Conservation (phyloP, 1,139 yeast genomes). For the Hansenula sp. region DNA sequence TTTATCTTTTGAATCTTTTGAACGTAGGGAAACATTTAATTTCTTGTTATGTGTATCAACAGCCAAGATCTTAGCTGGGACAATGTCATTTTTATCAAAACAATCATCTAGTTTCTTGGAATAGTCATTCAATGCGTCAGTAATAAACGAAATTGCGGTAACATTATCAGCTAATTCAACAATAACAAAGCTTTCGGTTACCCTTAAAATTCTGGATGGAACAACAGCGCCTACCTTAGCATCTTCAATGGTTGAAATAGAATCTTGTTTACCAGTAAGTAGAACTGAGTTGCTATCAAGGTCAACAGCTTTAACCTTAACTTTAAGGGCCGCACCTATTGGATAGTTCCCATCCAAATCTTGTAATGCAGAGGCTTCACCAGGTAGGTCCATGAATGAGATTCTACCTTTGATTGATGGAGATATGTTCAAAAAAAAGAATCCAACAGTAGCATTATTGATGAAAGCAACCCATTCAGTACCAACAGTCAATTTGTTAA, state of each 20-base stretch:
- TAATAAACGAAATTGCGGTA: constrained; percentile 63
- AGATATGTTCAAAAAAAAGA: constrained; percentile 66
- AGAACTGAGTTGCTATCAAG: constrained; percentile 45
- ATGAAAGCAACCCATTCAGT: constrained; percentile 61
- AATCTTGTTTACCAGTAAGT: constrained; percentile 46
- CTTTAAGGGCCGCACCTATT: constrained; percentile 65
- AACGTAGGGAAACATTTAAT: constrained; percentile 62
- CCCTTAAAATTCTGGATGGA: constrained; percentile 65
- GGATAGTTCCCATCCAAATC: constrained; percentile 58
- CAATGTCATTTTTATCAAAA: constrained; percentile 53
- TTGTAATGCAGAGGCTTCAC: constrained; percentile 47
- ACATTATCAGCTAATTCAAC: constrained; percentile 63
- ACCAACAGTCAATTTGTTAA: constrained; percentile 46
- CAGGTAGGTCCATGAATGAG: constrained; percentile 61
- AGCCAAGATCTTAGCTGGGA: constrained; percentile 55
- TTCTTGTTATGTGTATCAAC: constrained; percentile 55
- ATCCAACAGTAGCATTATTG: constrained; percentile 53
- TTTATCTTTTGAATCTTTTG: constrained; percentile 48
- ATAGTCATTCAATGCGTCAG: constrained; percentile 79
- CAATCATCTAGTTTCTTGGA: constrained; percentile 48
- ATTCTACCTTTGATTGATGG: constrained; percentile 69
- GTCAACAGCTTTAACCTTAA: constrained; percentile 53
- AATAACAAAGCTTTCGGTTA: constrained; percentile 58
- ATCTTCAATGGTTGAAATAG: constrained; percentile 43
- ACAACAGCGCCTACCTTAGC: constrained; percentile 53